Evolutionary conservation across 2,329 filamentous ascomycete genomes (phyloP).

Genomic region (Zymoseptoria tritici): DNA sequence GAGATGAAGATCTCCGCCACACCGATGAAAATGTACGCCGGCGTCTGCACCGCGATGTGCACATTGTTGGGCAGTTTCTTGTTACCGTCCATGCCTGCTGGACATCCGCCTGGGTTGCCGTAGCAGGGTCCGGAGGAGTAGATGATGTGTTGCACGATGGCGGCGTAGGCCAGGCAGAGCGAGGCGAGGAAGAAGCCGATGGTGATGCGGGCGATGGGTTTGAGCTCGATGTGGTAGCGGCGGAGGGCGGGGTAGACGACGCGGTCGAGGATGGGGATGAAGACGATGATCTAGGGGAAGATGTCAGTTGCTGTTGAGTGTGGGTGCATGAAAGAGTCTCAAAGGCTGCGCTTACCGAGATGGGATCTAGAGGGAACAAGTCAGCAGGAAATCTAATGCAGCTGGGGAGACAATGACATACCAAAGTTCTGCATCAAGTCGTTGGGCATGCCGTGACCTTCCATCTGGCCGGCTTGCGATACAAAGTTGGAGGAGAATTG

Average conservation of each 20-base stretch:
- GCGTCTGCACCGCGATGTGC: conserved; percentile 40
- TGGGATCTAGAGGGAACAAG: too few species aligned
- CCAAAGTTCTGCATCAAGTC: conserved; percentile 42
- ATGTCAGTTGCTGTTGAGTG: conserved; percentile 26
- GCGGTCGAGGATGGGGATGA: conserved; percentile 41
- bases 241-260: conserved; percentile 41
- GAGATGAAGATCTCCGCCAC: conserved; percentile 41
- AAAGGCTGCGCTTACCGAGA: too few species aligned
- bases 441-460: conserved; percentile 41
- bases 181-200: conserved; percentile 36
- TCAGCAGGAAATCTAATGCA: too few species aligned
- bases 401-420: too few species aligned
- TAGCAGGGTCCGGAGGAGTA: conserved; percentile 49
- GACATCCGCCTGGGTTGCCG: conserved; percentile 34
- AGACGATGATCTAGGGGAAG: conserved; percentile 37
- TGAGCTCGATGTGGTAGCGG: conserved; percentile 34
- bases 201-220: conserved; percentile 47
- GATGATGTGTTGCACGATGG: conserved; percentile 49
- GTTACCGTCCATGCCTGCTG: conserved; percentile 25
- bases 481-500: conserved; percentile 40
- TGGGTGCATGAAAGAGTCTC: too few species aligned
- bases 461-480: conserved; percentile 42
- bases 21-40: conserved; percentile 41
- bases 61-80: conserved; percentile 34
- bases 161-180: conserved; percentile 41